A percentile compares a stretch with the other conserved stretches of the same genome.
These are phyloP conservation scores for Penicillium turbatum DNA, from an alignment of 495 filamentous ascomycete genomes.

Conservation along the genomic window DNA sequence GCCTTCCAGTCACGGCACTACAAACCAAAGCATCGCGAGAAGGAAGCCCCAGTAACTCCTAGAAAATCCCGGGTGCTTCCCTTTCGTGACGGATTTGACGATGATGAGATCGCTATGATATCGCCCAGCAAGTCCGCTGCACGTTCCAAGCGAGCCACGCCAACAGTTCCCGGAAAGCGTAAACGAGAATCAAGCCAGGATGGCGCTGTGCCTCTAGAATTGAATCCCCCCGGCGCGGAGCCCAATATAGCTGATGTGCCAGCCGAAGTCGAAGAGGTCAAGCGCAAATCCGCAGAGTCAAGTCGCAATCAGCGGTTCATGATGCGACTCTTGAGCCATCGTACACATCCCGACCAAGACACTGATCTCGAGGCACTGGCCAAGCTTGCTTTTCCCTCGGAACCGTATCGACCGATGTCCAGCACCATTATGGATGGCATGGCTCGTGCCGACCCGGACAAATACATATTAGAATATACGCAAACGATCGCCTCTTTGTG, in stretches of 20 bases:
- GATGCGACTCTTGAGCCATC: slow-evolving; percentile 57
- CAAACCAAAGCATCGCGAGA: slow-evolving; percentile 41
- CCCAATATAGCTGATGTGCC: slow-evolving; percentile 22
- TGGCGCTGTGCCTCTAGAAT: slow-evolving; percentile 51
- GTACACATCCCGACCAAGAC: slow-evolving; percentile 39
- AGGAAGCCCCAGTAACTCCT: slow-evolving; percentile 50
- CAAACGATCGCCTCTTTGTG: slow-evolving; percentile 54
- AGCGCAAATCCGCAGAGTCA: slow-evolving; percentile 2
- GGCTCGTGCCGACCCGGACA: slow-evolving; percentile 36
- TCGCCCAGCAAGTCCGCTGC: slow-evolving; percentile 53
- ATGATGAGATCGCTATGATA: slow-evolving; percentile 58
- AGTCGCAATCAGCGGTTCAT: slow-evolving; percentile 39
- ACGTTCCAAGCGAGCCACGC: slow-evolving; percentile 51
- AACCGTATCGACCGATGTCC: slow-evolving; percentile 48
- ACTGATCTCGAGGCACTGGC: slow-evolving; percentile 54
- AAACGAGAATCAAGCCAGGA: slow-evolving; percentile 55
- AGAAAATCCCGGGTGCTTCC: slow-evolving; percentile 52
- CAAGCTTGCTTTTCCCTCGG: slow-evolving; percentile 51
- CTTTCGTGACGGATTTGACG: slow-evolving; percentile 68
- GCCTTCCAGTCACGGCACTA: slow-evolving; percentile 45
- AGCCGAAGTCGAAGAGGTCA: slow-evolving; percentile 19
- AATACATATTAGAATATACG: slow-evolving; percentile 51
- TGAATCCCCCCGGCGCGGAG: slow-evolving; percentile 41
- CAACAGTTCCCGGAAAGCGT: slow-evolving; percentile 57
- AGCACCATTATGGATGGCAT: slow-evolving; percentile 55